phyloP scores from a whole-genome alignment of 352 stramenopile species.

The Pythium monospermum region DNA sequence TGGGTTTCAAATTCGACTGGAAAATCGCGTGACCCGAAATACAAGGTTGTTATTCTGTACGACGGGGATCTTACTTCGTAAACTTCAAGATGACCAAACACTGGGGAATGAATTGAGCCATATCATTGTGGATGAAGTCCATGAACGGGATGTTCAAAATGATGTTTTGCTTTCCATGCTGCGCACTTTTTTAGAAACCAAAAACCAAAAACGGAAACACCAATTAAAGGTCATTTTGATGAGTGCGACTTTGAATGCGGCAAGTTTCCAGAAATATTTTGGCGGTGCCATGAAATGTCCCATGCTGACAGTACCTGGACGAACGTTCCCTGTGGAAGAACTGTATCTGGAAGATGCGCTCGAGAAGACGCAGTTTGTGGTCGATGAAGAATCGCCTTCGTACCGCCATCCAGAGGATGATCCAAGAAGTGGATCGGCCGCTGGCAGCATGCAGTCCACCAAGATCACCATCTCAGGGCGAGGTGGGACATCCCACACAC shows the following conservation, averaged over 20 bases:
- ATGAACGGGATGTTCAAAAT: constrained; percentile 93
- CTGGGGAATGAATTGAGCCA: constrained; percentile 89
- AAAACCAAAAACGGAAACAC: constrained; percentile 32
- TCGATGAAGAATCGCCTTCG: constrained; percentile 64
- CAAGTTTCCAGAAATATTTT: constrained; percentile 95
- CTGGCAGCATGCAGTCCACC: constrained; percentile 25
- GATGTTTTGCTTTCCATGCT: constrained; percentile 92
- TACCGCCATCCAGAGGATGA: constrained; percentile 39
- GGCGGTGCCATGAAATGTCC: constrained; percentile 71
- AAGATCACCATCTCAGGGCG: constrained; percentile 60
- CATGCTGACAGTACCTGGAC: constrained; percentile 89
- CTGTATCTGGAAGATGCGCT: constrained; percentile 95
- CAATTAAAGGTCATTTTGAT: constrained; percentile 95
- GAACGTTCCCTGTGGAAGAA: constrained; percentile 95
- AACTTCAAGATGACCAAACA: constrained; percentile 80
- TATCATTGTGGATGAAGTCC: constrained; percentile 98
- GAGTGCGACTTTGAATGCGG: constrained; percentile 95
- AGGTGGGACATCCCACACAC: constrained; percentile 52
- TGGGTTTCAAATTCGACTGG: constrained; percentile 93
- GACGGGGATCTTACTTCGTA: constrained; percentile 92
- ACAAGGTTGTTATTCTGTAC: constrained; percentile 95
- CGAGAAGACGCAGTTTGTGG: constrained; percentile 78
- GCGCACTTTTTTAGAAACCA: constrained; percentile 64
- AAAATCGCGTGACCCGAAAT: constrained; percentile 76
- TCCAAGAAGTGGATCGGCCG: no score